Evolutionary conservation across 306 rosid species (phyloP).

Genomic region (Vigna unguiculata): DNA sequence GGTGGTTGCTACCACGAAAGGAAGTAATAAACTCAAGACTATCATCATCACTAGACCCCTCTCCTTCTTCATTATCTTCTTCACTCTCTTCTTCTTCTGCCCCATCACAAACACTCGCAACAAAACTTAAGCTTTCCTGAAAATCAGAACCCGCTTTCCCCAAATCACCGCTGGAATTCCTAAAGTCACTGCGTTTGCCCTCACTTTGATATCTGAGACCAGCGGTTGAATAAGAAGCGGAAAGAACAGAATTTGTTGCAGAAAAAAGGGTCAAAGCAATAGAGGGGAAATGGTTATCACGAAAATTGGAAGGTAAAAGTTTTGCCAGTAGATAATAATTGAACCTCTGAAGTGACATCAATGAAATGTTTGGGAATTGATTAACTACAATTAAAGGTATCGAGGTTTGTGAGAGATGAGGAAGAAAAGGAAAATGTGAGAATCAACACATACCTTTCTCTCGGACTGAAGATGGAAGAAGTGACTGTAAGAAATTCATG

Average conservation of each 20-base stretch:
- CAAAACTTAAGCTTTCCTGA: slow-evolving; percentile 43
- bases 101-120: slow-evolving; percentile 42
- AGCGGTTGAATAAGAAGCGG: slow-evolving; percentile 40
- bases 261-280: slow-evolving; percentile 36
- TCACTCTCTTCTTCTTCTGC: slow-evolving; percentile 45
- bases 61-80: slow-evolving; percentile 46
- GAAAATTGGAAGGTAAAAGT: slow-evolving; percentile 39
- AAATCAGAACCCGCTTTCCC: slow-evolving; percentile 50
- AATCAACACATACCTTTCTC: not conserved
- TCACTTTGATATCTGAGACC: slow-evolving; percentile 34
- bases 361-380: not conserved
- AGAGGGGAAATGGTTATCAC: slow-evolving; percentile 32
- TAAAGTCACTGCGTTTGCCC: slow-evolving; percentile 34
- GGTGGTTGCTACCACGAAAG: slow-evolving; percentile 36
- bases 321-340: slow-evolving; percentile 33
- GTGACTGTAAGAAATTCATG: not conserved
- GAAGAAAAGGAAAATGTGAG: not conserved
- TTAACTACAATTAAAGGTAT: not conserved
- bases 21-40: slow-evolving; percentile 52
- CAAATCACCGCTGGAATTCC: slow-evolving; percentile 37
- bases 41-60: slow-evolving; percentile 41
- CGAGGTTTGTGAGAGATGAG: not conserved
- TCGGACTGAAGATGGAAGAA: not conserved
- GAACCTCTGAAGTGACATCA: slow-evolving; percentile 32
- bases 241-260: slow-evolving; percentile 37